Base-by-base conservation (phyloP, 1,139 yeast species). In the Magnusiomyces ingens region DNA sequence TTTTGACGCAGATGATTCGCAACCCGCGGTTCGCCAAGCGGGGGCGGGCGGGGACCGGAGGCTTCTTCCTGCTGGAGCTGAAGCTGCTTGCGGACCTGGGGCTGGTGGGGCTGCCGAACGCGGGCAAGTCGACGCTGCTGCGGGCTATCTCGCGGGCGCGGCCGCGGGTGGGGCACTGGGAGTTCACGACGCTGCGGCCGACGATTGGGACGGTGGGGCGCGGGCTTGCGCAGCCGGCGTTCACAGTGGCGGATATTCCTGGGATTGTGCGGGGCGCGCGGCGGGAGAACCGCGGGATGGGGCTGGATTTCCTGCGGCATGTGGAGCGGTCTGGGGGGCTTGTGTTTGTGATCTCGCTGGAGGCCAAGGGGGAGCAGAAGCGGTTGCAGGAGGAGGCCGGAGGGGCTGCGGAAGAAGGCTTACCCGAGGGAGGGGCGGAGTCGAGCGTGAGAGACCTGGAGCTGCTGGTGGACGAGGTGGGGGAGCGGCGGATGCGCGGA, bases 171-270 rank as follows among this genome's bases (percentile, higher is more conserved):
- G 99, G 98, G 0, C 95, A 90, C 67, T 93, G 98, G 97, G 95
- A 87, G 65, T 93, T 93, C 66, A 93, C 99, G 0, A 93, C 99
- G 0, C 72, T 93, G 54, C 89, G 84, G 59, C 99, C 99, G 0
- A 84, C 93, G 0, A 81, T 93, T 47, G 99, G 99, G 1, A 91
- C 97, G 0, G 86, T 93, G 18, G 75, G 77, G 51, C 71, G 82
- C 38, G 79, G 84, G 1, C 78, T 85, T 3, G 88, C 84, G 57
- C 78, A 79, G 57, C 84, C 89, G 0, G 62, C 68, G 11, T 90
- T 91, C 66, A 88, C 97, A 0, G 98, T 93, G 1, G 98, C 98
- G 1, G 99, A 93, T 71, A 93, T 93, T 57, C 99, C 99, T 0
- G 99, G 99, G 12, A 87, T 93, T 52, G 86, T 93, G 54, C 77